Conservation (phyloP, 306 rosid genomes). For the Dalbergia oliveri region DNA sequence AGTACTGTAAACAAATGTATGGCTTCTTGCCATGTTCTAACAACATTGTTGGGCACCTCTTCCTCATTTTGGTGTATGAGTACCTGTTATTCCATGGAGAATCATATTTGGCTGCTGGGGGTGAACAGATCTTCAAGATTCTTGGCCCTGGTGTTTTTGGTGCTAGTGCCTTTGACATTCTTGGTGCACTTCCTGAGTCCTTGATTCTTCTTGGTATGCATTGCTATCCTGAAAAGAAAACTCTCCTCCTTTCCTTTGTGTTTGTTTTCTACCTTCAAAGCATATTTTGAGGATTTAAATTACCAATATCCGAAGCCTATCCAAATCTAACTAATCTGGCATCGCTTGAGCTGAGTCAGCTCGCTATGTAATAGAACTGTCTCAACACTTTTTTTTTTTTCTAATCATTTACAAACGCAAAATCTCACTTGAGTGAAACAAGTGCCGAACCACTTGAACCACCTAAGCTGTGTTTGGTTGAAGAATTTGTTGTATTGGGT, state of each 20-base stretch:
- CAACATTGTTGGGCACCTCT: constrained; percentile 51
- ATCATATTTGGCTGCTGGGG: constrained; percentile 53
- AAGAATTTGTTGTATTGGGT: not conserved
- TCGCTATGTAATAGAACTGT: too few species aligned
- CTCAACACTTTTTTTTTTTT: too few species aligned
- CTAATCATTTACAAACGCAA: too few species aligned
- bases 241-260: not conserved
- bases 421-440: too few species aligned
- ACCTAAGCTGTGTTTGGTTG: not conserved
- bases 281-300: too few species aligned
- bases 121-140: constrained; percentile 60
- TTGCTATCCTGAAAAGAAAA: not conserved
- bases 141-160: constrained; percentile 70
- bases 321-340: too few species aligned
- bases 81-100: constrained; percentile 61
- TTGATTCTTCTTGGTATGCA: constrained; percentile 57
- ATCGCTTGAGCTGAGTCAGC: too few species aligned
- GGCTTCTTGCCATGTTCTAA: constrained; percentile 65
- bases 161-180: constrained; percentile 57
- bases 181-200: constrained; percentile 64
- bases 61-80: constrained; percentile 59
- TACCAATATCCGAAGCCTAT: too few species aligned
- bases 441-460: too few species aligned
- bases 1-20: constrained; percentile 53
- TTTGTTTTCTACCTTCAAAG: not conserved